Evolutionary conservation across 2,329 filamentous ascomycete species (phyloP).

Genomic region (Verruconis gallopava): DNA sequence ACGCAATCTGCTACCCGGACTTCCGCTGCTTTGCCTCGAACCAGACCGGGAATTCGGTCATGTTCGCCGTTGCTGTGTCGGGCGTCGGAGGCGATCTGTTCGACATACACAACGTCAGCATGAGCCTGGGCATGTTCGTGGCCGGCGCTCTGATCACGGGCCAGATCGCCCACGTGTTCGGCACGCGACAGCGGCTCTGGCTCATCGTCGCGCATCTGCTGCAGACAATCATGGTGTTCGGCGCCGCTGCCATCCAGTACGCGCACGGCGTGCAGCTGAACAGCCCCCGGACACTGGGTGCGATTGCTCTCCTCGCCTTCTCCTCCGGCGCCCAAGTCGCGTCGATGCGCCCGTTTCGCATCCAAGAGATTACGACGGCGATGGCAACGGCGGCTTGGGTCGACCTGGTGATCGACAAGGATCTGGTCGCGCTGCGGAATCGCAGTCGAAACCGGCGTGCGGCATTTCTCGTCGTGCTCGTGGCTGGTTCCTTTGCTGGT

Average conservation of each 20-base stretch:
- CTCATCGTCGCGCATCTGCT: constrained; percentile 40
- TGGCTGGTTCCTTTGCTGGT: constrained; percentile 38
- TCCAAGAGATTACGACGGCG: constrained; percentile 50
- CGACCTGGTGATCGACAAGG: constrained; percentile 30
- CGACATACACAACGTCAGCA: constrained; percentile 40
- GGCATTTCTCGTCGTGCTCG: constrained; percentile 36
- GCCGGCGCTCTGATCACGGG: constrained; percentile 41
- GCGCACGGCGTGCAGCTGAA: constrained; percentile 13
- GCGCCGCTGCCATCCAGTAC: constrained; percentile 38
- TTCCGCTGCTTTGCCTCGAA: constrained; percentile 52
- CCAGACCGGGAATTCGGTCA: constrained; percentile 52
- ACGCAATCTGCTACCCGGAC: constrained; percentile 47
- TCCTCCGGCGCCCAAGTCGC: constrained; percentile 48
- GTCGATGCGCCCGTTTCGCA: constrained; percentile 38
- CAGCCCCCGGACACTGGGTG: constrained; percentile 29
- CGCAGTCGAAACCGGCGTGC: constrained; percentile 37
- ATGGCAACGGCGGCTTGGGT: constrained; percentile 54
- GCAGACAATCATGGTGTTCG: constrained; percentile 44
- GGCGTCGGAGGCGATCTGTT: constrained; percentile 37
- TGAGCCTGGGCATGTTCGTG: constrained; percentile 44
- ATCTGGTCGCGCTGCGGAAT: constrained; percentile 35
- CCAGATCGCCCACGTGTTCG: constrained; percentile 41
- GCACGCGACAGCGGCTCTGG: constrained; percentile 39
- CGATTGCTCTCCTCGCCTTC: constrained; percentile 41
- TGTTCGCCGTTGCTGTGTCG: constrained; percentile 42